Conservation (phyloP, 1,139 yeast species). For the Zygotorulaspora mrakii region DNA sequence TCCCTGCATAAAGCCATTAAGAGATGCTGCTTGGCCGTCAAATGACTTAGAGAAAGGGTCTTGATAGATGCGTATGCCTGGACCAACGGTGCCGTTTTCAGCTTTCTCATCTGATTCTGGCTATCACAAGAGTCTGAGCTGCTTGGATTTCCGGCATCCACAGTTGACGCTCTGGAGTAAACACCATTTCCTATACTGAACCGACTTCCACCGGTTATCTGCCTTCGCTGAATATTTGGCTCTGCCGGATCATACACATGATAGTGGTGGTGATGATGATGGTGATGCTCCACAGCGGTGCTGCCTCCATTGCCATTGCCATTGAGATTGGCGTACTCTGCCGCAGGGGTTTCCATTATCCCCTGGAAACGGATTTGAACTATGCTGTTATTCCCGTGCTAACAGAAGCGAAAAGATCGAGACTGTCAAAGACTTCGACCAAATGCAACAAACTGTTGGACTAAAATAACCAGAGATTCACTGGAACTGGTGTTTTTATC, state of each 20-base stretch:
- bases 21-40: slow-evolving; percentile 74
- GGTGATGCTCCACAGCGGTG: slow-evolving; percentile 22
- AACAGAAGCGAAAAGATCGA: too few relatives aligned
- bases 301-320: slow-evolving; percentile 4
- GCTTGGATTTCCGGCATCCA: background rate
- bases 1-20: slow-evolving; percentile 71
- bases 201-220: slow-evolving; percentile 5
- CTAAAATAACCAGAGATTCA: background rate
- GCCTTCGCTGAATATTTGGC: slow-evolving; percentile 9
- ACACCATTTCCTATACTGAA: slow-evolving; percentile 3
- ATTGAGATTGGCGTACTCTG: background rate
- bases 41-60: slow-evolving; percentile 34
- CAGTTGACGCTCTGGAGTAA: slow-evolving; percentile 1
- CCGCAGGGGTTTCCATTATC: slow-evolving; percentile 1
- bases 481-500: background rate
- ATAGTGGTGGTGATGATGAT: slow-evolving; percentile 16
- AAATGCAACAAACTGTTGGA: too few relatives aligned
- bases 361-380: background rate
- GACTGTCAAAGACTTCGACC: too few relatives aligned
- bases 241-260: slow-evolving; percentile 4
- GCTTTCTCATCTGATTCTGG: slow-evolving; percentile 4
- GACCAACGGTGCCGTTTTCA: slow-evolving; percentile 7
- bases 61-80: slow-evolving; percentile 29
- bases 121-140: slow-evolving; percentile 3
- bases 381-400: too few relatives aligned